Percentiles rank a stretch among this genome's conserved stretches.
Conservation (phyloP, 1,284 basidiomycete species). For the Termitomyces sp. region DNA sequence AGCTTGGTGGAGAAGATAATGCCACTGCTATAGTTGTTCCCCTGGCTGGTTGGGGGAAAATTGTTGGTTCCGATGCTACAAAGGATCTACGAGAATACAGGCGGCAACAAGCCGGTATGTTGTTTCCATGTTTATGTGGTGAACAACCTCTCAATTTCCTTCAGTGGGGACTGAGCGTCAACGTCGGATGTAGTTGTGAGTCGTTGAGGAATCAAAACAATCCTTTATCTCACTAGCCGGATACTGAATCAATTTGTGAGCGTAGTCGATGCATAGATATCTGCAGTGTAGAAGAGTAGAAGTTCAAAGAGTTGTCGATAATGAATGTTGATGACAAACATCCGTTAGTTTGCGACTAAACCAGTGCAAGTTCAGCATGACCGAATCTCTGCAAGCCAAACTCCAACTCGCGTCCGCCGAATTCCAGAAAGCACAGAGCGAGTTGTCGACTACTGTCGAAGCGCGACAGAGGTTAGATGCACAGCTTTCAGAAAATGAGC, state of each 20-base stretch:
- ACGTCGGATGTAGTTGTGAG: conserved; percentile 53
- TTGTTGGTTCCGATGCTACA: conserved; percentile 77
- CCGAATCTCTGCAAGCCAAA: conserved; percentile 44
- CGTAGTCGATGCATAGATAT: not conserved
- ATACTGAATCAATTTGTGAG: not conserved
- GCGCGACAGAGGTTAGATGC: conserved; percentile 81
- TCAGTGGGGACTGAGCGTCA: conserved; percentile 67
- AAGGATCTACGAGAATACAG: conserved; percentile 79
- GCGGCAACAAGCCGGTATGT: conserved; percentile 60
- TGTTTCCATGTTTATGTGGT: not conserved
- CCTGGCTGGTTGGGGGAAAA: conserved; percentile 85
- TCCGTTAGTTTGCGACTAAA: not conserved
- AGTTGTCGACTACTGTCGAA: conserved; percentile 70
- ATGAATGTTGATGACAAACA: conserved; percentile 5
- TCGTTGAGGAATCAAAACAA: not conserved
- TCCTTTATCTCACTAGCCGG: not conserved
- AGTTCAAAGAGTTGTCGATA: not conserved
- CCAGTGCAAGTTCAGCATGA: conserved; percentile 20
- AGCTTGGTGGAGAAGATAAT: conserved; percentile 89
- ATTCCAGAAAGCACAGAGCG: conserved; percentile 76
- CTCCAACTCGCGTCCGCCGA: conserved; percentile 66
- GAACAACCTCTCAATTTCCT: not conserved
- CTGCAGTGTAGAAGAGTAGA: no score
- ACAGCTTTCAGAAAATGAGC: conserved; percentile 88
- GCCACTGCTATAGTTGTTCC: conserved; percentile 91